Base-by-base conservation (phyloP, 2,329 filamentous ascomycete genomes). In the Colletotrichum endophyticum region DNA sequence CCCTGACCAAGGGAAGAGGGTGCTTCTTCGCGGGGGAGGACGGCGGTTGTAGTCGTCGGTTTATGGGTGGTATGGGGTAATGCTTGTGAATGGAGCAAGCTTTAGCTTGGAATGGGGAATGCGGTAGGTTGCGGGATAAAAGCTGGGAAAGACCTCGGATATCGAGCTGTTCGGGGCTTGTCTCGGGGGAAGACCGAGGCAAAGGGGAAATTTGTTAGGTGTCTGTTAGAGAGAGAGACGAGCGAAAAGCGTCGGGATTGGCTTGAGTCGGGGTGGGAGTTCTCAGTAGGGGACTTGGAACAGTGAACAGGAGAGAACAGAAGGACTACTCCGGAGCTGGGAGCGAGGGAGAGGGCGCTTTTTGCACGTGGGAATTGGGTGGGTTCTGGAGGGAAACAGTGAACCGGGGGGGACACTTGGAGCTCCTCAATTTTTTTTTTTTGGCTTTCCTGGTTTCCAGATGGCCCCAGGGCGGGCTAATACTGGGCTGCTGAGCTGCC, bases 1-100 rank as follows among this genome's bases (percentile, higher is more conserved):
- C 95, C 96, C 96, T 97, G 96, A 99, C 96, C 96, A 98, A 98
- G 96, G 96, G 95, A 94, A 89, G 88, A 93, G 91, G 93, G 89
- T 93, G 95, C 95, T 96, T 96, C 95, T 91, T 96, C 91, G 95
- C 95, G 84, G 83, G 78, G 78, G 80, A 78, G 78, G 44, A 53
- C 44, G 78, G 72, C 44, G 78, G 72, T 66, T 72, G 68, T 44
- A 72, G 72, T 72, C 49, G 73, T 66, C 53, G 66, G 72, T 64
- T 76, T 70, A 73, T 72, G 73, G 64, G 73, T 53, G 44, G 44
- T 73, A 73, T 72, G 73, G 64, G 73, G 72, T 70, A 70, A 70
- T 64, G 72, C 70, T 59, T 39, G 71, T 36, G 66, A 34, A 69
- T 53, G 56, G 72, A 73, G 53, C 64, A n/a, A n/a, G 19, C n/a